Percentiles rank a stretch among this genome's conserved stretches.
These are phyloP conservation scores for Penicillium psychrosexuale DNA, from an alignment of 2,329 filamentous ascomycete genomes.

Conservation along the genomic window DNA sequence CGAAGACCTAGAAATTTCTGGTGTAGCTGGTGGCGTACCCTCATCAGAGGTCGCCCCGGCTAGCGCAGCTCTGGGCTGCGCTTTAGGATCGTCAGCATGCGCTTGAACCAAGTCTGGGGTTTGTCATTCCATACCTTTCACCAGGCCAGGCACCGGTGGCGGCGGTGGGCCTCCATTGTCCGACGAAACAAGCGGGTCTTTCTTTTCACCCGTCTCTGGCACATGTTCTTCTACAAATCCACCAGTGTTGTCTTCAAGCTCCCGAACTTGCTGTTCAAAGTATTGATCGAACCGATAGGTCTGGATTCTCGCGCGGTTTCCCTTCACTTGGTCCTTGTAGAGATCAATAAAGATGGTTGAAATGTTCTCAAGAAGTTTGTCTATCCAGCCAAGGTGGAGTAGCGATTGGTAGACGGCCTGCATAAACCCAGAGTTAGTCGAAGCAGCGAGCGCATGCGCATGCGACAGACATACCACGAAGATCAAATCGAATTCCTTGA, in stretches of 20 bases:
- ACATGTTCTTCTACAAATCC: conserved; percentile 45
- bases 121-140: conserved; percentile 41
- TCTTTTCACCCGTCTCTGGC: conserved; percentile 43
- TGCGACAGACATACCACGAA: conserved; percentile 69
- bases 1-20: conserved; percentile 72
- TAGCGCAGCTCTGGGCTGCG: conserved; percentile 46
- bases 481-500: conserved; percentile 89
- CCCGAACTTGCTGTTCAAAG: conserved; percentile 87
- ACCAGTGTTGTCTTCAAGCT: conserved; percentile 56
- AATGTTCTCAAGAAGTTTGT: conserved; percentile 93
- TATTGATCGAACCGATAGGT: conserved; percentile 88
- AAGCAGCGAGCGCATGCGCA: conserved; percentile 3
- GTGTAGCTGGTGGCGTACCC: conserved; percentile 66
- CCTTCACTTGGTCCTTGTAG: conserved; percentile 83
- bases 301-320: conserved; percentile 71
- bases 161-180: conserved; percentile 51
- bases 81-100: conserved; percentile 30
- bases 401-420: conserved; percentile 96
- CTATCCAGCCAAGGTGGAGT: conserved; percentile 92
- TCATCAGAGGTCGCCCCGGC: conserved; percentile 57
- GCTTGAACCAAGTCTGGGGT: not conserved
- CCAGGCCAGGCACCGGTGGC: conserved; percentile 52
- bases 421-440: conserved; percentile 16
- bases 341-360: conserved; percentile 86
- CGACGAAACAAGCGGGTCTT: conserved; percentile 48